Evolutionary conservation across 1,284 basidiomycete species (phyloP), one percentile per base, ranked within the genome.

Genomic region (Ganoderma resinaceum): DNA sequence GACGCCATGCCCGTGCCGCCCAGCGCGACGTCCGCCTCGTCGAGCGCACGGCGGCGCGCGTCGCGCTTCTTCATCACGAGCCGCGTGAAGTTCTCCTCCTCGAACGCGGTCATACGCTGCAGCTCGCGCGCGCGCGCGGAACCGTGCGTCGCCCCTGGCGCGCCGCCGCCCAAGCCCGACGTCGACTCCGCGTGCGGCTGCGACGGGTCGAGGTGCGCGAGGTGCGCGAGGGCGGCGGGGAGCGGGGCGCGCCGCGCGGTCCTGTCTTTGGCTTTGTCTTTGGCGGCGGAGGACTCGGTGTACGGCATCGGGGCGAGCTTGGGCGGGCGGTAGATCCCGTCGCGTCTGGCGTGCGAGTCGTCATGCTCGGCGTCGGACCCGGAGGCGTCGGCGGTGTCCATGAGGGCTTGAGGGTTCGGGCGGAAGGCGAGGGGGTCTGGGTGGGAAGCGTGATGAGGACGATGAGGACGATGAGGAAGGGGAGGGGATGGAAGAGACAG

Each of bases 61-160:
- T 98, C 97, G 77, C 91, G 92, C 86, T 98, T 99, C 79, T 92
- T 94, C 87, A 96, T 93, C 70, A 97, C 88, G 66, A 99, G 80
- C 66, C 97, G 90, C 35, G 94, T 96, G 83, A 99, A 96, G 80
- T 98, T 97, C 65, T 95, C 95, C 80, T 99, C 97, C 82, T 99
- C 97, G 80, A 95, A 99, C 72, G 95, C 93, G 63, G 89, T 89
- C 83, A 98, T 91, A 16, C 92, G 88, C 74, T 91, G 89, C 69
- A 99, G 85, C 71, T 95, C 91, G 42, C 89, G 86, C 11, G 93
- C 93, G 31, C 95, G 91, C 26, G 86, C 84, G 1, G 91, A 92
- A 53, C 80, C 81, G 18, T 88, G 83, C 65, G 84, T 84, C 46
- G 85, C 90, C 69, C 37, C 37, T 12, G 83, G 88, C 63, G 20